Evolutionary conservation across 2,329 filamentous ascomycete genomes (phyloP), one percentile per base, ranked within the genome.

Genomic region (Neopestalotiopsis rosae): DNA sequence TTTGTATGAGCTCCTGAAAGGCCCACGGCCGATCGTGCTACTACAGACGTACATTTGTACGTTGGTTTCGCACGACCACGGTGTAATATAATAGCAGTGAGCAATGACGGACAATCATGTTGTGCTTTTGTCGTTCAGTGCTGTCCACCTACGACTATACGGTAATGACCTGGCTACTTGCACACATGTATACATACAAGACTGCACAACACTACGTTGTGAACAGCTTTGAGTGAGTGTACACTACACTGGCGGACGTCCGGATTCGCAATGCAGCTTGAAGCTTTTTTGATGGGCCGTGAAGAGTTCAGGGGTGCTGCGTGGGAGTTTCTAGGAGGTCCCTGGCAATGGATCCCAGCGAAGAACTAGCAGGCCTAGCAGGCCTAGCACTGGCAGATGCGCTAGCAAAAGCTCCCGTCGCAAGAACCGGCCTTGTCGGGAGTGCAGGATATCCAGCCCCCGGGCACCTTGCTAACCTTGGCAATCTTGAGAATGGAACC

Each of bases 241-340:
- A 34, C 12, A 7, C 12, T 34, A 40, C 30, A 34, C n/a, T n/a
- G 34, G 34, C 59, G 59, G 57, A 38, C 34, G 34, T 40, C 34
- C 59, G 59, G 59, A 62, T 40, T 62, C 59, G 59, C 32, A 17
- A 62, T 62, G 59, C 59, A 62, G 59, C 14, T 24, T 62, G 59
- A 62, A 62, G 59, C 59, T 62, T 62, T 62, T 62, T 62, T 30
- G 32, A 62, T 62, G 59, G 59, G 57, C 30, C 57, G 20, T 59
- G 30, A 30, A 34, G 14, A 38, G 34, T 40, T 62, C 59, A 62
- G 59, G 59, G 59, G 59, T 38, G n/a, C 34, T 34, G 13, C 30
- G 14, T 34, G n/a, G 34, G 59, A 62, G 57, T 34, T 14, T 9
- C 17, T 28, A 24, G 24, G 28, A 30, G 24, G 57, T 38, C 34